phyloP scores from a whole-genome alignment of 2,329 filamentous ascomycete genomes.

The Grosmannia clavigera region DNA sequence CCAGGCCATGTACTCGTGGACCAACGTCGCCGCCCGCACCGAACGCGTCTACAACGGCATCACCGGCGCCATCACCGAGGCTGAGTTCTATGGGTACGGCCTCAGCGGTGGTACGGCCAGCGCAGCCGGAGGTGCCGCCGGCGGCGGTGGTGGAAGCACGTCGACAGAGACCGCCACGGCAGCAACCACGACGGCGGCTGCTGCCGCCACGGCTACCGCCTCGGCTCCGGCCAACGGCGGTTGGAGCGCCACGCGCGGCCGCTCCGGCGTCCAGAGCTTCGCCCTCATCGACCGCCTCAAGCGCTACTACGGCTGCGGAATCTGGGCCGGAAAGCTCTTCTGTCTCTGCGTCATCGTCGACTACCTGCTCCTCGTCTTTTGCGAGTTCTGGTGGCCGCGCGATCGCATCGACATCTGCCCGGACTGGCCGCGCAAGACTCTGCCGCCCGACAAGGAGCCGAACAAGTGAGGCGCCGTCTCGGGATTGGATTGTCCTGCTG shows the following conservation, averaged over 20 bases:
- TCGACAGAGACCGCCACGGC: background rate
- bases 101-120: slow-evolving; percentile 37
- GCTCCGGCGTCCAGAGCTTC: slow-evolving; percentile 66
- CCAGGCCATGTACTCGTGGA: slow-evolving; percentile 98
- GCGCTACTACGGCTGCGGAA: slow-evolving; percentile 92
- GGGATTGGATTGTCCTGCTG: background rate
- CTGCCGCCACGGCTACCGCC: background rate
- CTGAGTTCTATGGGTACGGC: slow-evolving; percentile 79
- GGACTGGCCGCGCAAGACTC: slow-evolving; percentile 75
- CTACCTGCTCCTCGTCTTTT: slow-evolving; percentile 76
- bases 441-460: slow-evolving; percentile 19
- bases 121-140: too few species aligned
- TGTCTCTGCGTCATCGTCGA: slow-evolving; percentile 90
- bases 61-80: slow-evolving; percentile 69
- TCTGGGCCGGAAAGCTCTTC: slow-evolving; percentile 97
- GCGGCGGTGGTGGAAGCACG: background rate
- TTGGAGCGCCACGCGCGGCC: slow-evolving; percentile 59
- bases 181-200: background rate
- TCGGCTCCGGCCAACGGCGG: slow-evolving; percentile 15
- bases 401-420: slow-evolving; percentile 78
- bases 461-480: slow-evolving; percentile 1
- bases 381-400: slow-evolving; percentile 79
- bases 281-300: slow-evolving; percentile 91
- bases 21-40: slow-evolving; percentile 83
- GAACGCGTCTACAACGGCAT: slow-evolving; percentile 94